A percentile compares a stretch with the other conserved stretches of the same genome.
These are phyloP conservation scores for Porcisia deanei DNA, from an alignment of 208 protist genomes.

Conservation along the genomic window DNA sequence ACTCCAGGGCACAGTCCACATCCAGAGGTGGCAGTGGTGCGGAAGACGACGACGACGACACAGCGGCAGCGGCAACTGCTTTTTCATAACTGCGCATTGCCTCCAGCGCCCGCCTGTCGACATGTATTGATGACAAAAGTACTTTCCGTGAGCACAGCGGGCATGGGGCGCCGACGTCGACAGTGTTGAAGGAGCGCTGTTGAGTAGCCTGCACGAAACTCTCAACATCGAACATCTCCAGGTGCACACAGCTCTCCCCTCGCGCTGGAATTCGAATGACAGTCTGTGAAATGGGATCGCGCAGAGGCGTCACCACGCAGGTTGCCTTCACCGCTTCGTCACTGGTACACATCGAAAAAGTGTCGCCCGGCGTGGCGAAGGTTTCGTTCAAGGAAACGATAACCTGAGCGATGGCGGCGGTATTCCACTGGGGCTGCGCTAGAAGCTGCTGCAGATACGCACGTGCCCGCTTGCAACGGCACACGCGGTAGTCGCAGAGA, in stretches of 20 bases:
- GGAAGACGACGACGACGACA: neutral
- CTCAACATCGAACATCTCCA: constrained; percentile 78
- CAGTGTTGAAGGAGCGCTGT: constrained; percentile 24
- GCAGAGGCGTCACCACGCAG: constrained; percentile 46
- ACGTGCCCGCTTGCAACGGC: constrained; percentile 27
- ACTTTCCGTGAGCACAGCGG: constrained; percentile 48
- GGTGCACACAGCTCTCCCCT: constrained; percentile 56
- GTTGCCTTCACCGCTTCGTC: constrained; percentile 36
- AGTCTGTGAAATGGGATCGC: constrained; percentile 63
- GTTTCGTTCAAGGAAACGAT: constrained; percentile 31
- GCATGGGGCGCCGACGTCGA: constrained; percentile 40
- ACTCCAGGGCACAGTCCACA: constrained; percentile 35
- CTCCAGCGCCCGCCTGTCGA: constrained; percentile 44
- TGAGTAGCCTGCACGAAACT: constrained; percentile 62
- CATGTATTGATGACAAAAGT: constrained; percentile 39
- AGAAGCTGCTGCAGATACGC: constrained; percentile 45
- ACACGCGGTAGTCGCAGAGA: constrained; percentile 42
- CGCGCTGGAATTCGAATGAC: constrained; percentile 58
- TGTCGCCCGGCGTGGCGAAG: constrained; percentile 12
- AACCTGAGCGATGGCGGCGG: constrained; percentile 20
- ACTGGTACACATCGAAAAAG: constrained; percentile 19
- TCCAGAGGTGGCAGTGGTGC: neutral
- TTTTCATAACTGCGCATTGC: constrained; percentile 31
- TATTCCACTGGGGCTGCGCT: constrained; percentile 31
- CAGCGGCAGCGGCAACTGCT: neutral